These are phyloP conservation scores for Chaetomium olivaceum DNA, from an alignment of 2,329 filamentous ascomycete species.

Conservation along the genomic window DNA sequence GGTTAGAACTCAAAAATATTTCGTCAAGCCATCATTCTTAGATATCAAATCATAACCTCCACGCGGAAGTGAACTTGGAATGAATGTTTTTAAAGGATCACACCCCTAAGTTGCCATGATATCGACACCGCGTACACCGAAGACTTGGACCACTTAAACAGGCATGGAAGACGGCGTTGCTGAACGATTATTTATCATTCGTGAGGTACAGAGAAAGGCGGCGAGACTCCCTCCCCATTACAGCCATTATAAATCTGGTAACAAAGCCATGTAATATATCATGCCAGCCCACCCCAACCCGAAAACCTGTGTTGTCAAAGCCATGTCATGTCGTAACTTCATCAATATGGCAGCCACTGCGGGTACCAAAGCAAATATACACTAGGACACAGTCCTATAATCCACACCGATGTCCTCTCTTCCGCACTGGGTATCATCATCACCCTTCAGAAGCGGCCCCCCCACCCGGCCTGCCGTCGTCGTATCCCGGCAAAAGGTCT, in stretches of 20 bases:
- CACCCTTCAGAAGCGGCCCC: background rate
- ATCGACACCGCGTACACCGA: too few relatives aligned
- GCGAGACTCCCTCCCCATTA: background rate
- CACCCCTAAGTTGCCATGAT: background rate
- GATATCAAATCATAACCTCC: background rate
- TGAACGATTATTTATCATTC: too few relatives aligned
- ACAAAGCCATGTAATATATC: background rate
- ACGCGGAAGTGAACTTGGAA: background rate
- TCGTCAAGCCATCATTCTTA: background rate
- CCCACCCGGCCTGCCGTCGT: background rate
- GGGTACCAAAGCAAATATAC: background rate
- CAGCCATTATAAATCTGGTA: background rate
- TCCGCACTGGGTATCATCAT: background rate
- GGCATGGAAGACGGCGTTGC: too few relatives aligned
- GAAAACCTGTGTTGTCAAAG: background rate
- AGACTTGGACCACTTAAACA: too few relatives aligned
- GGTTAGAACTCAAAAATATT: background rate
- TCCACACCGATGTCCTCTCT: background rate
- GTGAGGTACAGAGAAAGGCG: background rate
- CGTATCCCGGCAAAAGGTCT: background rate
- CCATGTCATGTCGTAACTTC: background rate
- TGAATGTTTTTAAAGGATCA: background rate
- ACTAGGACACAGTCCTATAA: background rate
- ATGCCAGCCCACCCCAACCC: background rate
- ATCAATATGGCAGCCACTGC: background rate